Evolutionary conservation across 2,329 filamentous ascomycete genomes (phyloP).

Genomic region (Pseudogymnoascus sp.): DNA sequence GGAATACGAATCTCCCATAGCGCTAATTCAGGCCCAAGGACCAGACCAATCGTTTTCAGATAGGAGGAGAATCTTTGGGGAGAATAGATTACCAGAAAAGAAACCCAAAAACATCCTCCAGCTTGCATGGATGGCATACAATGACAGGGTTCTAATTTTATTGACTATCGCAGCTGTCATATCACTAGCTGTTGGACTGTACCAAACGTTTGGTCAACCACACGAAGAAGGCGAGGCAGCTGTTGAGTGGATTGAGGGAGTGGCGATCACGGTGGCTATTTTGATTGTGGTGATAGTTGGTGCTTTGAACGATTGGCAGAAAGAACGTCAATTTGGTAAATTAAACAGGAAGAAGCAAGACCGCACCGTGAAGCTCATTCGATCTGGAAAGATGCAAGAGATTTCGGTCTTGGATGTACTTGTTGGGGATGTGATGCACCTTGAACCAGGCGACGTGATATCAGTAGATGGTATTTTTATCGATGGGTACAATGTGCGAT

Average conservation of each 20-base stretch:
- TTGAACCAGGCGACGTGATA: constrained; percentile 63
- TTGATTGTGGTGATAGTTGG: constrained; percentile 57
- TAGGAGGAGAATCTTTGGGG: constrained; percentile 51
- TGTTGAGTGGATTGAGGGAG: constrained; percentile 61
- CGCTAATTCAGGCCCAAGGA: constrained; percentile 54
- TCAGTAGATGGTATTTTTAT: constrained; percentile 66
- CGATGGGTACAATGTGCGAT: constrained; percentile 58
- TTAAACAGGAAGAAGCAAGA: constrained; percentile 58
- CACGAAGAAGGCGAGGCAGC: constrained; percentile 33
- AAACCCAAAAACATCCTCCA: constrained; percentile 54
- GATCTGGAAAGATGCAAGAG: constrained; percentile 57
- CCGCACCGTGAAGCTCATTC: constrained; percentile 57
- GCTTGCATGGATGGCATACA: constrained; percentile 62
- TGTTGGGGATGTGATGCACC: constrained; percentile 62
- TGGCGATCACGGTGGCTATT: constrained; percentile 60
- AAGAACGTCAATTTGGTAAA: constrained; percentile 57
- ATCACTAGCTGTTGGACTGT: constrained; percentile 62
- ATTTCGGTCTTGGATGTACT: constrained; percentile 60
- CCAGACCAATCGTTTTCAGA: constrained; percentile 56
- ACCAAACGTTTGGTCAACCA: constrained; percentile 51
- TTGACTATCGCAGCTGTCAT: constrained; percentile 61
- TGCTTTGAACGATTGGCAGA: constrained; percentile 61
- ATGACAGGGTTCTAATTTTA: constrained; percentile 66
- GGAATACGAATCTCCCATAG: constrained; percentile 58
- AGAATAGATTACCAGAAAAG: constrained; percentile 56